A percentile compares a stretch with the other conserved stretches of the same genome.
These are phyloP conservation scores for Russula olivacea DNA, from an alignment of 768 basidiomycete species.

Conservation along the genomic window DNA sequence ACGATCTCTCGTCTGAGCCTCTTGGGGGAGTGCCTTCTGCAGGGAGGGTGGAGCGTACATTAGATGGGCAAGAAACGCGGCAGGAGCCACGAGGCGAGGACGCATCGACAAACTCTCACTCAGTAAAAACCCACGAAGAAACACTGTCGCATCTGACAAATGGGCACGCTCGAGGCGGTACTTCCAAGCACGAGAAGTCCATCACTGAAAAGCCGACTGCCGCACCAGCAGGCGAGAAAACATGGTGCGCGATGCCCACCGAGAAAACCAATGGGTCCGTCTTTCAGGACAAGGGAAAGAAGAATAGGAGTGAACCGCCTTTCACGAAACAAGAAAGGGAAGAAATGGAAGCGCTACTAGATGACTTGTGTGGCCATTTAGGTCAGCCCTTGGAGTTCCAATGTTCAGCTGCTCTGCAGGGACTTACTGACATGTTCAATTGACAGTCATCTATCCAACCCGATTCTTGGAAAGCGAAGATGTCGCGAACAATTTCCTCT, in stretches of 20 bases:
- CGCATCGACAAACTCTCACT: not conserved
- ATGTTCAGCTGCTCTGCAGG: not conserved
- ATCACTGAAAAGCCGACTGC: not conserved
- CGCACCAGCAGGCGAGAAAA: not conserved
- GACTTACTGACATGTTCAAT: slow-evolving; percentile 3
- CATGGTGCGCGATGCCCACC: slow-evolving; percentile 21
- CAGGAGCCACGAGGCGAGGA: slow-evolving; percentile 25
- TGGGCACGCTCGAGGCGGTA: not conserved
- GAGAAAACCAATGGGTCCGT: slow-evolving; percentile 26
- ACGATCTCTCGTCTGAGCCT: slow-evolving; percentile 38
- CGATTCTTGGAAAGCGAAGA: slow-evolving; percentile 94
- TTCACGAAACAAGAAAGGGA: slow-evolving; percentile 80
- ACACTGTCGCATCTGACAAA: not conserved
- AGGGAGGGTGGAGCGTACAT: slow-evolving; percentile 37
- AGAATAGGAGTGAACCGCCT: slow-evolving; percentile 48
- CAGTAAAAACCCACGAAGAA: slow-evolving; percentile 3
- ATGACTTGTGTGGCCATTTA: slow-evolving; percentile 76
- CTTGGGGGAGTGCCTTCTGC: slow-evolving; percentile 56
- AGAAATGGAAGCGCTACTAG: slow-evolving; percentile 82
- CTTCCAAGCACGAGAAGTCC: slow-evolving; percentile 1
- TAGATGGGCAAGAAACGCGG: slow-evolving; percentile 28
- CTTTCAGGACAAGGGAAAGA: slow-evolving; percentile 36
- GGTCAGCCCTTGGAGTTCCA: slow-evolving; percentile 43
- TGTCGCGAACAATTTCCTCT: slow-evolving; percentile 85
- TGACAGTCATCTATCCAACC: slow-evolving; percentile 74